These are phyloP conservation scores for Sechiopsis laciniata DNA, from an alignment of 306 rosid species.

Conservation along the genomic window DNA sequence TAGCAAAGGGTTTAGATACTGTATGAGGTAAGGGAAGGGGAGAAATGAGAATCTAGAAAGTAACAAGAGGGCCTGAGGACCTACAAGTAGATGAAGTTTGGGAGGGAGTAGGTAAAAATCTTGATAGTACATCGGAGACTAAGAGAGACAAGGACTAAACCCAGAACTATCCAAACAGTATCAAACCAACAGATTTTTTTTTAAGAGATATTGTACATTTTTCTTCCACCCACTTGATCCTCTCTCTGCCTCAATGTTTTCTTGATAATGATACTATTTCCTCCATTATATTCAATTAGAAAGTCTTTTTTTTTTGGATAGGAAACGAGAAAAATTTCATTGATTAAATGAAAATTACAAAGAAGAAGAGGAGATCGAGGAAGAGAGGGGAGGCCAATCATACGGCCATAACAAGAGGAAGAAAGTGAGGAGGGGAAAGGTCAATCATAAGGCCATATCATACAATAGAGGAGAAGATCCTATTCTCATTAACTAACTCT, in stretches of 20 bases:
- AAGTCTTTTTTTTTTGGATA: too few relatives aligned
- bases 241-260: not conserved
- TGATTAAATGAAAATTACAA: too few relatives aligned
- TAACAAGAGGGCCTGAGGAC: not conserved
- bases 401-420: too few relatives aligned
- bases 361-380: too few relatives aligned
- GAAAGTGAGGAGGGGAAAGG: too few relatives aligned
- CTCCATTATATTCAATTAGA: not conserved
- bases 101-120: not conserved
- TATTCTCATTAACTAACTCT: too few relatives aligned
- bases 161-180: not conserved
- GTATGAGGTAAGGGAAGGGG: not conserved
- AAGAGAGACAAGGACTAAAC: not conserved
- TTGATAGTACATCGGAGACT: not conserved
- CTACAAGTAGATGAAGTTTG: not conserved
- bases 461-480: too few relatives aligned
- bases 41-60: not conserved
- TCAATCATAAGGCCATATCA: too few relatives aligned
- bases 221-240: conserved; percentile 11
- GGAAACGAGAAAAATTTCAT: too few relatives aligned
- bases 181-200: not conserved
- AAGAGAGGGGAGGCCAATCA: too few relatives aligned
- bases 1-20: not conserved
- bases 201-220: not conserved
- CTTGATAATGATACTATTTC: not conserved